Evolutionary conservation across 73 alveolate species (phyloP).

Genomic region (Diophrys sp.): DNA sequence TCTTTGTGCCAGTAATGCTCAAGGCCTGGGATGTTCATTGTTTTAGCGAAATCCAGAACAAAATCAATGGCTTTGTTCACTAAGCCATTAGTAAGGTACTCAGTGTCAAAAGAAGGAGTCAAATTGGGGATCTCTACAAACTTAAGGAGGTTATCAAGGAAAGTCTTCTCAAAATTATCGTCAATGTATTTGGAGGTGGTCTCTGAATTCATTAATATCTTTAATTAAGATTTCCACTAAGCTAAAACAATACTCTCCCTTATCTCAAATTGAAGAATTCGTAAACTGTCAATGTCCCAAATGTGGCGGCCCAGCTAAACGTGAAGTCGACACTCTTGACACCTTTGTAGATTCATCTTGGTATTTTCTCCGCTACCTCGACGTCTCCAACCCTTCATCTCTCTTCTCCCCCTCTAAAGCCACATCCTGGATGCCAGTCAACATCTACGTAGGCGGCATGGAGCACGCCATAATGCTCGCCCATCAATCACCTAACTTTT

Average conservation of each 20-base stretch:
- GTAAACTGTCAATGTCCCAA: conserved; percentile 44
- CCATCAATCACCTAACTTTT: no score
- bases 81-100: conserved; percentile 84
- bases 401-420: conserved; percentile 25
- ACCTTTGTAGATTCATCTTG: conserved; percentile 75
- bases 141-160: conserved; percentile 79
- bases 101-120: conserved; percentile 85
- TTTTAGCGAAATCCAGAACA: conserved; percentile 51
- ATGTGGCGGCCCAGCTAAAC: conserved; percentile 35
- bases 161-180: conserved; percentile 39
- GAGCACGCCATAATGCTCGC: conserved; percentile 83
- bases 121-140: conserved; percentile 88
- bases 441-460: conserved; percentile 70
- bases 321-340: conserved; percentile 70
- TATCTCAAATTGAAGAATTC: conserved; percentile 14
- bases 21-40: conserved; percentile 63
- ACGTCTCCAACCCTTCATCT: conserved; percentile 21
- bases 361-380: conserved; percentile 67
- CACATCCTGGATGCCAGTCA: conserved; percentile 73
- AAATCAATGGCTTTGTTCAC: conserved; percentile 69
- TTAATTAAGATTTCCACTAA: no score
- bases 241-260: no score
- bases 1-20: conserved; percentile 53
- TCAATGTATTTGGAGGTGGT: conserved; percentile 28
- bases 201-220: conserved; percentile 29